Base-by-base conservation (phyloP, 441 rosid species). In the Eruca vesicaria region DNA sequence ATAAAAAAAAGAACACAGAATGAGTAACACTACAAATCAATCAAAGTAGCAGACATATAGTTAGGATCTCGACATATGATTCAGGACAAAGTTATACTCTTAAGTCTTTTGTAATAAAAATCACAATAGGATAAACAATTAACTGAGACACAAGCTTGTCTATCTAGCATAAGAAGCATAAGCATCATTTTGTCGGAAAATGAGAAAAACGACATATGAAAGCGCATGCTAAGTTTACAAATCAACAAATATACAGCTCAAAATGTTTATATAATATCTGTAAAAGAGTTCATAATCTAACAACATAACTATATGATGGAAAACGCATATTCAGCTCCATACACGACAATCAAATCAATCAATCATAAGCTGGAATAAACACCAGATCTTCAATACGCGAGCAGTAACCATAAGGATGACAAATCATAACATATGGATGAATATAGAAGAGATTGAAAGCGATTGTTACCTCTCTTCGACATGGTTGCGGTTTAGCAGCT, bases 401-500 rank as follows among this genome's bases (percentile, higher is more conserved):
- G 10, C 36, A 33, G 9, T 7, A 33, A 33, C 10, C 36, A 33
- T 33, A 33, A 33, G 32, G 36, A 33, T 9, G 3, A 33, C 36
- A 33, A 33, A 33, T 33, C 36, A 33, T 33, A 33, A 33, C 36
- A 33, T 33, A 33, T 2, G 36, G 36, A 33, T 33, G 36, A 33
- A 5, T 0, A 45, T 1, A 21, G n/a, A 10, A 0, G 62, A 50
- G 52, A 9, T 1, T 20, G 56, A 56, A 35, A 48, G 53, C 9
- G 20, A 36, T 20, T 11, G 4, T 53, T 66, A 80, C 83, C 83
- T 80, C 83, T 77, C 80, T 80, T 80, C 78, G 83, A 80, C 83
- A 80, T 80, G 56, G 80, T 63, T 63, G 75, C 70, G 52, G 66
- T 23, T 29, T 71, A 57, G 71, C 76, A 71, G 80, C 80, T 77